These are phyloP conservation scores for Phalaenopsis equestris DNA, from an alignment of 106 monocot genomes.

Conservation along the genomic window DNA sequence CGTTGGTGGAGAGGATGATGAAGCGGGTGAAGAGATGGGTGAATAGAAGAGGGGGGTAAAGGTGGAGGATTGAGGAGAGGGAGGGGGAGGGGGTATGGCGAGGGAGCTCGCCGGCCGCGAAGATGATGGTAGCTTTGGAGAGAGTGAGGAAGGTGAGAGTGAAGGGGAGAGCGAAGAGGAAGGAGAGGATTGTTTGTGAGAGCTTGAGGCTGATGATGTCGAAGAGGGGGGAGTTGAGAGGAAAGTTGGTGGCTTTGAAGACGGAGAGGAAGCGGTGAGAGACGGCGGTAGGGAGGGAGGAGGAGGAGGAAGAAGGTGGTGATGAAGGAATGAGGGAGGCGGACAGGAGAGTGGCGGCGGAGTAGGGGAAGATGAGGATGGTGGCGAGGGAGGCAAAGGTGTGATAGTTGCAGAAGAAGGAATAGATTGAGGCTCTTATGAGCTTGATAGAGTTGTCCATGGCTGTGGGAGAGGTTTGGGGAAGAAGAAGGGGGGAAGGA, in stretches of 20 bases:
- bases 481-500: neutral
- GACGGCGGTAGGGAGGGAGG: conserved; percentile 17
- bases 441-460: conserved; percentile 44
- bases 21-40: conserved; percentile 53
- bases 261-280: conserved; percentile 35
- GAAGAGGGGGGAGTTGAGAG: conserved; percentile 36
- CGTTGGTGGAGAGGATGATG: conserved; percentile 56
- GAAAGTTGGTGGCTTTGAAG: conserved; percentile 57
- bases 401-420: conserved; percentile 54
- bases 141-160: conserved; percentile 55
- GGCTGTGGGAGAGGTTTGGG: neutral
- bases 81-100: neutral
- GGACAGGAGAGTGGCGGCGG: conserved; percentile 50
- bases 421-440: conserved; percentile 47
- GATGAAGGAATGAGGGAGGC: conserved; percentile 18
- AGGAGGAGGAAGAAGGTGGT: conserved; percentile 28
- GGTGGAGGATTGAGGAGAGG: conserved; percentile 15
- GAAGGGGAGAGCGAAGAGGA: conserved; percentile 49
- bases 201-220: conserved; percentile 46
- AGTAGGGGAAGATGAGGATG: conserved; percentile 48
- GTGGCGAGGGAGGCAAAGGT: conserved; percentile 39
- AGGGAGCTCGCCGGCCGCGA: conserved; percentile 5
- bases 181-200: conserved; percentile 52
- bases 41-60: conserved; percentile 41
- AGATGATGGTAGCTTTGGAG: conserved; percentile 53